phyloP scores from a whole-genome alignment of 2,329 filamentous ascomycete species.

The Aspergillus aculeatinus region DNA sequence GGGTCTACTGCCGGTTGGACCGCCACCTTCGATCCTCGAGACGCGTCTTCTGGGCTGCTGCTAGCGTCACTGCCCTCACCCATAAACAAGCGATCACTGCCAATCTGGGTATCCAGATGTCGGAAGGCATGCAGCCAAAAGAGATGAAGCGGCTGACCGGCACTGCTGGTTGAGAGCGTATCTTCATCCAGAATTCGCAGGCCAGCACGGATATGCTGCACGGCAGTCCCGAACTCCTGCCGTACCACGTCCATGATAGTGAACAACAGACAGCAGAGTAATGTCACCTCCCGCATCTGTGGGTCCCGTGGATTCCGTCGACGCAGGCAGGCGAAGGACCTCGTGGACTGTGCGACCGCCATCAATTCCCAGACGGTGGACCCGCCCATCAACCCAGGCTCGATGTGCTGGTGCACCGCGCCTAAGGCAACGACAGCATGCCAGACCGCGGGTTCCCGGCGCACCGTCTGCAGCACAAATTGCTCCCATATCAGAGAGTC shows the following conservation, averaged over 20 bases:
- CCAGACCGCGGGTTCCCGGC: not conserved
- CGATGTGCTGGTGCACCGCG: not conserved
- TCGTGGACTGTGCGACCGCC: not conserved
- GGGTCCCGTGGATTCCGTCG: not conserved
- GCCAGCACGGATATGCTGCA: not conserved
- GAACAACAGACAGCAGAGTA: conserved; percentile 5
- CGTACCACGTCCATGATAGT: not conserved
- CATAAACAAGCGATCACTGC: not conserved
- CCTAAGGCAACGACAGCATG: not conserved
- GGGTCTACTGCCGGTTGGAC: too few species aligned
- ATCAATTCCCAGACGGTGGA: not conserved
- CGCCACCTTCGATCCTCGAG: too few species aligned
- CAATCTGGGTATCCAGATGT: not conserved
- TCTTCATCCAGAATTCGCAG: not conserved
- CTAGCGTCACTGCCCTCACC: not conserved
- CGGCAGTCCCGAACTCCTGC: not conserved
- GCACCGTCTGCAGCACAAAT: not conserved
- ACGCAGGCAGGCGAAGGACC: not conserved
- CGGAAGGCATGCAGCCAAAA: not conserved
- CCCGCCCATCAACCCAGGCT: not conserved
- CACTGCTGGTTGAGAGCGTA: not conserved
- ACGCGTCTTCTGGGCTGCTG: not conserved
- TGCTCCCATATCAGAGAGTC: not conserved
- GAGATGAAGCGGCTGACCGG: not conserved
- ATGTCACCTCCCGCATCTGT: not conserved